Evolutionary conservation across 2,329 filamentous ascomycete genomes (phyloP), one percentile per base, ranked within the genome.

Genomic region (Trichoderma sp.): DNA sequence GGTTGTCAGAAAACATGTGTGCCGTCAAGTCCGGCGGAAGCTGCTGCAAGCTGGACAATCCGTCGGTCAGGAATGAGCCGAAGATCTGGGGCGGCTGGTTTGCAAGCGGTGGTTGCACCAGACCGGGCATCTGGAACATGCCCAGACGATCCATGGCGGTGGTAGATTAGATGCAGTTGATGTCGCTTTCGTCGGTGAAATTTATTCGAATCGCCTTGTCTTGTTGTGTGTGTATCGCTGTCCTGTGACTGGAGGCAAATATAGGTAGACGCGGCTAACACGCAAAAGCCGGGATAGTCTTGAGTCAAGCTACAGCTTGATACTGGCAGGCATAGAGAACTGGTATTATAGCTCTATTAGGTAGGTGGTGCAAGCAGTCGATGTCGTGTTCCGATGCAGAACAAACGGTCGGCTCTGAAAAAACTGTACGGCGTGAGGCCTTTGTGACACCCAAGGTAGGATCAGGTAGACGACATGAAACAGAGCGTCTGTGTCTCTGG

Each of bases 11-110:
- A 70, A 87, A 88, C 82, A 89, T 84, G 65, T 87, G 86, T n/a
- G 83, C 83, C 35, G 84, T 82, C 64, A 89, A 78, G 72, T 89
- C 87, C 34, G 83, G 82, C 13, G 86, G 84, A 66, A 86, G 80
- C 64, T 87, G 82, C 65, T 81, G 79, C 69, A 89, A 82, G 48
- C 69, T 70, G 10, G 88, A 81, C 67, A 91, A 80, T 57, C 86
- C 86, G 74, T 91, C 88, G 53, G 84, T 79, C 53, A 81, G 78
- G 74, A 90, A 92, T 64, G 81, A 81, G 67, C 89, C 87, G 74
- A 91, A 93, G 65, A 92, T 87, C 76, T 91, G 89, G 34, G 89
- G 87, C 69, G 89, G 86, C 71, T 88, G 88, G 76, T 88, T 87
- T 80, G 90, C 86, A 73, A 91, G 80, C 66, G 86, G 84, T 71